Conservation (phyloP, 306 rosid species). For the Cucumis melo region DNA sequence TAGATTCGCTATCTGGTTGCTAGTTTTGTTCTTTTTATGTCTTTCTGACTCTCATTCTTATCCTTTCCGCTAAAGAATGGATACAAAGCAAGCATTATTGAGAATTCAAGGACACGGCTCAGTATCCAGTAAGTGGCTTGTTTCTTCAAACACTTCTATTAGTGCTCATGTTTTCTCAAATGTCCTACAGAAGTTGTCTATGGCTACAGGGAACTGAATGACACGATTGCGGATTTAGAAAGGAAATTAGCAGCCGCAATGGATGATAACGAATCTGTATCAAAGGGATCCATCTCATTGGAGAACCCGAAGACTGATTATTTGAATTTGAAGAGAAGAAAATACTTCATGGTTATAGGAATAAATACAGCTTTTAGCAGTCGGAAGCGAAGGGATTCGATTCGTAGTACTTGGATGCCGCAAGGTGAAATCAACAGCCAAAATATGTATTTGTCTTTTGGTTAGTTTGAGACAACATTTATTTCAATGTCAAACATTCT, state of each 20-base stretch:
- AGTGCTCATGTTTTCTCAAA: not conserved
- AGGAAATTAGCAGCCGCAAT: conserved; percentile 32
- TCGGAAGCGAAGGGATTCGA: conserved; percentile 73
- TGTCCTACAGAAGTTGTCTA: not conserved
- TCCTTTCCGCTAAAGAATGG: not conserved
- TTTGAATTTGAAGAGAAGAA: conserved; percentile 42
- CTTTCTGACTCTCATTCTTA: not conserved
- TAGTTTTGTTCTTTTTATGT: not conserved
- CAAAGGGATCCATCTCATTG: conserved; percentile 18
- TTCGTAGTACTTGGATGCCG: conserved; percentile 93
- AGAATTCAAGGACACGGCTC: not conserved
- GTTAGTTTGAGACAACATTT: not conserved
- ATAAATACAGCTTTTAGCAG: conserved; percentile 88
- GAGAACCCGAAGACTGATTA: conserved; percentile 25
- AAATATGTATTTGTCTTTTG: not conserved
- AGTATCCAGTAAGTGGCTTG: not conserved
- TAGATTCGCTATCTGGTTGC: not conserved
- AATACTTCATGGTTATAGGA: conserved; percentile 74
- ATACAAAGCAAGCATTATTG: not conserved
- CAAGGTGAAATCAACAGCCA: conserved; percentile 27
- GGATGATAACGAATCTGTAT: conserved; percentile 23
- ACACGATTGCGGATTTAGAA: conserved; percentile 42
- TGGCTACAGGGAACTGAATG: conserved; percentile 31
- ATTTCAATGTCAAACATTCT: not conserved
- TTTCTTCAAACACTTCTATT: not conserved